These are phyloP conservation scores for Lactarius trivialis DNA, from an alignment of 768 basidiomycete genomes.

Conservation along the genomic window DNA sequence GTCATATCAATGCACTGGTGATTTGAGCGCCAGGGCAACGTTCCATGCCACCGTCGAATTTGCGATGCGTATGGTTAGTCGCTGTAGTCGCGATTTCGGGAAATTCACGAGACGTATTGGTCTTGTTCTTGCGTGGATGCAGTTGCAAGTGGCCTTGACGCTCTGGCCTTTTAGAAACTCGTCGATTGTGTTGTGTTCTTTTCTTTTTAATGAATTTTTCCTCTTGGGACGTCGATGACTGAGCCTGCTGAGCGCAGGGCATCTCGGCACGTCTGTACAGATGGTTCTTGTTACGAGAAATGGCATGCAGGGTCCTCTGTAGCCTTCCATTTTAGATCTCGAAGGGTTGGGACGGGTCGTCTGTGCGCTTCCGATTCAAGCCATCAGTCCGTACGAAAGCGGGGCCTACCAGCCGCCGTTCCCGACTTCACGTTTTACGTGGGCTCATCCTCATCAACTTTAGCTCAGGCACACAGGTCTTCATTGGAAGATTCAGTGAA, in stretches of 20 bases:
- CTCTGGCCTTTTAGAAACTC: background rate
- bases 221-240: background rate
- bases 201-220: background rate
- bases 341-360: background rate
- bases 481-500: background rate
- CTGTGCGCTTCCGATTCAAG: background rate
- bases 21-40: background rate
- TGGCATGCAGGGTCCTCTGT: background rate
- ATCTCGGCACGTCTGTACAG: background rate
- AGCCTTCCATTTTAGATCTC: background rate
- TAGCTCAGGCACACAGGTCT: background rate
- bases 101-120: background rate
- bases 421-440: background rate
- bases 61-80: constrained; percentile 11
- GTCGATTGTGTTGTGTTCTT: background rate
- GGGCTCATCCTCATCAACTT: background rate
- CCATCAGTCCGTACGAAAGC: background rate
- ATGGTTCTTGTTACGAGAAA: background rate
- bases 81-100: background rate
- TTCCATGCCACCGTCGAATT: constrained; percentile 2
- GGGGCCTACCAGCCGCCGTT: background rate
- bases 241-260: background rate
- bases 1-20: background rate
- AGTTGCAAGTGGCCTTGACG: background rate
- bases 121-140: background rate